Percentiles rank a stretch among this genome's conserved stretches.
phyloP scores from a whole-genome alignment of 345 rosid species.

The Cardamine occulta region DNA sequence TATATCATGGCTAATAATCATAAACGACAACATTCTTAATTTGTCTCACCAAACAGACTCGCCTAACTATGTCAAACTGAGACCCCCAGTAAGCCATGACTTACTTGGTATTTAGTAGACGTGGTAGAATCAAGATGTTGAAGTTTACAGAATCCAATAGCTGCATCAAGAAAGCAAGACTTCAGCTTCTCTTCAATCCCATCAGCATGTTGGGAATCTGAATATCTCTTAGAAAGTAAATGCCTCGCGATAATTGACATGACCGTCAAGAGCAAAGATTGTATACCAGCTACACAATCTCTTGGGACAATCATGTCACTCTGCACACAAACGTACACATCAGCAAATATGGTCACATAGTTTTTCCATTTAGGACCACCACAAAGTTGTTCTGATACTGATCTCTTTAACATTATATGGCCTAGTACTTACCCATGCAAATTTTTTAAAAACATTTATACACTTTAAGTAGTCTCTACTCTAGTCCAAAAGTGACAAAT shows the following conservation, averaged over 20 bases:
- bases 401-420: slow-evolving; percentile 12
- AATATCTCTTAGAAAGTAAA: slow-evolving; percentile 63
- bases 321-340: slow-evolving; percentile 56
- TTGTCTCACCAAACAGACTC: slow-evolving; percentile 10
- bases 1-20: slow-evolving; percentile 12
- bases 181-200: slow-evolving; percentile 72
- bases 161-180: slow-evolving; percentile 76
- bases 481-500: slow-evolving; percentile 4
- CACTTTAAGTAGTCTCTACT: neutral
- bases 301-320: slow-evolving; percentile 45
- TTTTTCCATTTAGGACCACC: slow-evolving; percentile 8
- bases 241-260: slow-evolving; percentile 74
- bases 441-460: neutral
- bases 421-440: slow-evolving; percentile 7
- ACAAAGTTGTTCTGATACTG: slow-evolving; percentile 7
- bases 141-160: slow-evolving; percentile 89
- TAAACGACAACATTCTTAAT: neutral
- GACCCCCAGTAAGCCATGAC: slow-evolving; percentile 30
- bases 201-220: slow-evolving; percentile 46
- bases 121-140: slow-evolving; percentile 74
- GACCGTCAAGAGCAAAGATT: slow-evolving; percentile 73
- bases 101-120: slow-evolving; percentile 75
- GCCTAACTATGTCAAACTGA: slow-evolving; percentile 28
- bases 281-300: slow-evolving; percentile 62
- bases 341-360: slow-evolving; percentile 9